phyloP scores from a whole-genome alignment of 306 rosid genomes.

The Quercus parvula region DNA sequence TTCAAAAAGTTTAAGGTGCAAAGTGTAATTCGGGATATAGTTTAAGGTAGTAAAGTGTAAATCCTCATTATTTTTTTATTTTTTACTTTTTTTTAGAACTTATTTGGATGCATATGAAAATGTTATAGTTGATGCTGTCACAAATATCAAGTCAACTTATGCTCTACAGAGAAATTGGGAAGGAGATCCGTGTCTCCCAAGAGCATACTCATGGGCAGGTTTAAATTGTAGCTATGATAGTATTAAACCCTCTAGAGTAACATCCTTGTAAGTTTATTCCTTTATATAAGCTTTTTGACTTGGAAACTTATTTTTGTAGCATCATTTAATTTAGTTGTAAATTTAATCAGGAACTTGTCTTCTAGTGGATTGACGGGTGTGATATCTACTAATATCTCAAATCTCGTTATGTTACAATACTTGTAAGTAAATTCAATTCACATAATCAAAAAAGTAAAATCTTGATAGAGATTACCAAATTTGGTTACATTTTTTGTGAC shows the following conservation, averaged over 20 bases:
- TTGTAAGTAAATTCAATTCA: conserved; percentile 35
- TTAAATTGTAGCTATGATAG: conserved; percentile 36
- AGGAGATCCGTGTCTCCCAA: conserved; percentile 58
- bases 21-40: no score
- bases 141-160: no score
- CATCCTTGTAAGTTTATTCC: conserved; percentile 43
- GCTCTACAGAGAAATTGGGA: conserved; percentile 43
- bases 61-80: rapidly evolving
- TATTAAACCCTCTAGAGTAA: conserved; percentile 34
- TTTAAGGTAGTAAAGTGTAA: no score
- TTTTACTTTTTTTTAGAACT: no score
- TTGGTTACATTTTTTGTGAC: no score
- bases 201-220: conserved; percentile 47
- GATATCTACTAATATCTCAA: conserved; percentile 23
- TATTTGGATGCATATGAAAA: no score
- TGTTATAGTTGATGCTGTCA: no score
- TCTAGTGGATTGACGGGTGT: conserved; percentile 39
- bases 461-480: no score
- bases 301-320: no score
- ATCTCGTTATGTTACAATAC: conserved; percentile 33
- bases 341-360: conserved; percentile 35
- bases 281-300: not conserved
- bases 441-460: no score
- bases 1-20: no score
- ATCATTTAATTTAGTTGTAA: no score